These are phyloP conservation scores for Gastrolobium villosum DNA, from an alignment of 306 rosid species.

Conservation along the genomic window DNA sequence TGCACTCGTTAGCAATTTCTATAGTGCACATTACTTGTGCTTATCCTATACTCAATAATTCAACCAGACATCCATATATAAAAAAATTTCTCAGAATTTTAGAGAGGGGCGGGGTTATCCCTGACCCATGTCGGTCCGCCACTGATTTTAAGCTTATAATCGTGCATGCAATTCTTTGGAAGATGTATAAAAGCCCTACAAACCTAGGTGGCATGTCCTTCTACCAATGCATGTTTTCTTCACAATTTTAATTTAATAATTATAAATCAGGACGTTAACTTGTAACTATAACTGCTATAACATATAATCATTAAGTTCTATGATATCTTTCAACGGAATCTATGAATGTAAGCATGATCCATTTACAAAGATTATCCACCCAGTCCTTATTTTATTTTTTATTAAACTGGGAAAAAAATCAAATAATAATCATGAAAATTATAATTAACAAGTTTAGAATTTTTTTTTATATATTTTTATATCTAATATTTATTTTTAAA, in stretches of 20 bases:
- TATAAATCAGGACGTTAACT: background rate
- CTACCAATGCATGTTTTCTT: background rate
- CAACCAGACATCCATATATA: no score
- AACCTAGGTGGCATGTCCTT: background rate
- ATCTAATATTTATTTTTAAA: no score
- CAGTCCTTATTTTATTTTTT: background rate
- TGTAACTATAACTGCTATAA: background rate
- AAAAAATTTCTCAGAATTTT: no score
- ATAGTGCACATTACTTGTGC: no score
- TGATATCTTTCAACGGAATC: background rate
- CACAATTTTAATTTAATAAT: background rate
- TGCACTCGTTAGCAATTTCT: no score
- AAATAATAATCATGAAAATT: no score
- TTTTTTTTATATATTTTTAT: no score
- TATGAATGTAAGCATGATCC: background rate
- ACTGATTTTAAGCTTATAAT: slow-evolving; percentile 2
- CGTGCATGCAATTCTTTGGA: background rate
- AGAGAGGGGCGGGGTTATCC: no score
- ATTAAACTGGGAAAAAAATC: no score
- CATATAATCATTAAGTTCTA: background rate
- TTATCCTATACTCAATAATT: no score
- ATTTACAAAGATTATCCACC: background rate
- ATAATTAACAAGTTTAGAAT: no score
- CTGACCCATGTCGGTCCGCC: no score
- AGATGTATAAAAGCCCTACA: background rate